Conservation (phyloP, 352 stramenopile genomes). For the Pythium vanterpoolii region DNA sequence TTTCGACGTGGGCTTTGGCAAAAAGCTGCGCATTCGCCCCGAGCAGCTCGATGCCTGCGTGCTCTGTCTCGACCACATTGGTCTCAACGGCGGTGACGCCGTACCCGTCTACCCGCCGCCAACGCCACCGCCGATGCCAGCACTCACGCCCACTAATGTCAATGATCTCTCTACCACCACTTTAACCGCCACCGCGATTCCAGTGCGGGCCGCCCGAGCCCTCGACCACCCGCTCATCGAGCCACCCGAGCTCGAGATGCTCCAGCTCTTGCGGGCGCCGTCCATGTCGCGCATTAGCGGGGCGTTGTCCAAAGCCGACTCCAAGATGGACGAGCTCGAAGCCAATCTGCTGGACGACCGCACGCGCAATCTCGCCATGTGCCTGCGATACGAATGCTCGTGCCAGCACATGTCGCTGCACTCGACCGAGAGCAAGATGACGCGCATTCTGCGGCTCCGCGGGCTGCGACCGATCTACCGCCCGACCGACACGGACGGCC, state of each 20-base stretch:
- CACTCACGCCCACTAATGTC: not conserved
- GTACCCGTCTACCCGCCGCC: not conserved
- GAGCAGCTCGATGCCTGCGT: constrained; percentile 51
- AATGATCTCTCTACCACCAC: not conserved
- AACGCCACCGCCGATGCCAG: not conserved
- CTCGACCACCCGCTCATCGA: not conserved
- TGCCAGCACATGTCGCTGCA: constrained; percentile 68
- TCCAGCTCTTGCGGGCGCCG: constrained; percentile 14
- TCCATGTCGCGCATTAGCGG: constrained; percentile 18
- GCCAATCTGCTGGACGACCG: constrained; percentile 71
- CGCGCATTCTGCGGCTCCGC: constrained; percentile 51
- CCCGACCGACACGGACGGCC: constrained; percentile 27
- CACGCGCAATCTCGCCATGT: constrained; percentile 63
- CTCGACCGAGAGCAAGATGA: constrained; percentile 54
- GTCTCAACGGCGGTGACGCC: constrained; percentile 12
- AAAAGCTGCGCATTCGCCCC: constrained; percentile 30
- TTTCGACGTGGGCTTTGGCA: constrained; percentile 65
- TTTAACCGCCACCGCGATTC: too few species aligned
- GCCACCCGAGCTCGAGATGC: constrained; percentile 26
- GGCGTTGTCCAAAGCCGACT: constrained; percentile 15
- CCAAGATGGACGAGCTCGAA: constrained; percentile 51
- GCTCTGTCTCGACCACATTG: constrained; percentile 47
- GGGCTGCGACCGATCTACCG: constrained; percentile 46
- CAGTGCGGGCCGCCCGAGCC: too few species aligned
- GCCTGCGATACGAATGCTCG: constrained; percentile 59